Evolutionary conservation across 208 protist species (phyloP).

Genomic region (Acanthamoeba culbertsoni): DNA sequence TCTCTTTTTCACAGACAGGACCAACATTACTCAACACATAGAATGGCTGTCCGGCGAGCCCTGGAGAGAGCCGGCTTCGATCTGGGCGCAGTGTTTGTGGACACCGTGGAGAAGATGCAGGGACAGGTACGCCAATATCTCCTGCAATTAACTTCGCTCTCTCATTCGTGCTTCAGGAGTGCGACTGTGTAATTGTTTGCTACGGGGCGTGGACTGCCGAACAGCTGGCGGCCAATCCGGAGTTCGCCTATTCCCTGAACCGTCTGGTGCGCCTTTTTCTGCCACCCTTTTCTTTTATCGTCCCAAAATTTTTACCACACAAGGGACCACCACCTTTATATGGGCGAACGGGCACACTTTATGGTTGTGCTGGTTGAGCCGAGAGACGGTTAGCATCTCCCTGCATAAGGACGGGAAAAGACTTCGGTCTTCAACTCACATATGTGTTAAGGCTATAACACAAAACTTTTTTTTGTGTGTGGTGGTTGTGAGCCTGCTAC

Average conservation of each 20-base stretch:
- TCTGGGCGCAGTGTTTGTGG: not conserved
- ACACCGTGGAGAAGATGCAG: slow-evolving; percentile 3
- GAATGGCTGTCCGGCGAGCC: not conserved
- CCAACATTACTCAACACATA: not conserved
- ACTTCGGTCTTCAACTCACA: slow-evolving; percentile 50
- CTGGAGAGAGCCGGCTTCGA: not conserved
- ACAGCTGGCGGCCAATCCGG: not conserved
- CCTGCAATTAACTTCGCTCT: not conserved
- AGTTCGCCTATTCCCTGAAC: not conserved
- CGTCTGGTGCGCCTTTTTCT: not conserved
- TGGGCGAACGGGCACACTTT: not conserved
- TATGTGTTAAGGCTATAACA: slow-evolving; percentile 47
- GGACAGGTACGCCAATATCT: not conserved
- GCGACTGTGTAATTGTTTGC: not conserved
- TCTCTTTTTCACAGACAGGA: not conserved
- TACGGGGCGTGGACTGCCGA: not conserved
- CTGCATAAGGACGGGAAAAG: slow-evolving; percentile 51
- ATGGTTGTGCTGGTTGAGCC: slow-evolving; percentile 36
- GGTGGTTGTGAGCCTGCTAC: not conserved
- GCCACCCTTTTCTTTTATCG: no score
- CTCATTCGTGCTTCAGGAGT: not conserved
- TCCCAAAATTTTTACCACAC: not conserved
- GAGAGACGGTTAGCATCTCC: slow-evolving; percentile 51
- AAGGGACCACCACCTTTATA: not conserved
- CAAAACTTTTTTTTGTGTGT: slow-evolving; percentile 2